These are phyloP conservation scores for Candida nanaspora DNA, from an alignment of 805 yeast species.

Conservation along the genomic window DNA sequence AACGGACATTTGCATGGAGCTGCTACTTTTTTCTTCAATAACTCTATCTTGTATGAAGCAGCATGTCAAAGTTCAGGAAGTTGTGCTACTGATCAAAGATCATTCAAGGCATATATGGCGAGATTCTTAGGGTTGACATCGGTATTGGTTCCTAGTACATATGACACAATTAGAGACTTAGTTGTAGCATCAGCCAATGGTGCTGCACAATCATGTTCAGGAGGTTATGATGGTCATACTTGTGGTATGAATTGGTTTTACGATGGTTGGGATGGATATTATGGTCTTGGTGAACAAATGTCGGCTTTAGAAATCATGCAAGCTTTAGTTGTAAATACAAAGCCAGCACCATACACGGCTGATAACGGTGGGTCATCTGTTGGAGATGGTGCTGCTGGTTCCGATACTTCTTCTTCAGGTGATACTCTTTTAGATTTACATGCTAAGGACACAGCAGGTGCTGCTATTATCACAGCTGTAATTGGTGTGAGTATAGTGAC, in stretches of 20 bases:
- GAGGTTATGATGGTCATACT: conserved; percentile 69
- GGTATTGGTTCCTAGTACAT: conserved; percentile 54
- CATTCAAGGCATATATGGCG: conserved; percentile 82
- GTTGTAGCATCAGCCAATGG: conserved; percentile 49
- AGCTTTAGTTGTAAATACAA: conserved; percentile 34
- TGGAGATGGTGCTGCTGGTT: conserved; percentile 68
- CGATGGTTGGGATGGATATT: conserved; percentile 54
- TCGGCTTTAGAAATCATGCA: conserved; percentile 60
- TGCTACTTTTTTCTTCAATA: conserved; percentile 52
- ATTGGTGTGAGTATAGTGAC: conserved; percentile 26
- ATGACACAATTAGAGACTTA: conserved; percentile 28
- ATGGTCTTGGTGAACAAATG: conserved; percentile 79
- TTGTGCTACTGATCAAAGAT: conserved; percentile 84
- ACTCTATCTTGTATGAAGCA: conserved; percentile 63
- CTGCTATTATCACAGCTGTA: conserved; percentile 57
- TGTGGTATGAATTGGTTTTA: conserved; percentile 67
- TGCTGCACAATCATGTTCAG: conserved; percentile 65
- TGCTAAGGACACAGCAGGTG: conserved; percentile 55
- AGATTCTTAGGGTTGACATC: conserved; percentile 73
- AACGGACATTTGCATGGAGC: conserved; percentile 47
- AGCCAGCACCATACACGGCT: conserved; percentile 46
- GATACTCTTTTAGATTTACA: conserved; percentile 34
- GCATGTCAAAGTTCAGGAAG: conserved; percentile 63
- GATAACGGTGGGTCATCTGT: conserved; percentile 20
- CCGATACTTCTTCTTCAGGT: conserved; percentile 31